phyloP scores from a whole-genome alignment of 148 eudicot species.

The Dysphania ambrosioides region DNA sequence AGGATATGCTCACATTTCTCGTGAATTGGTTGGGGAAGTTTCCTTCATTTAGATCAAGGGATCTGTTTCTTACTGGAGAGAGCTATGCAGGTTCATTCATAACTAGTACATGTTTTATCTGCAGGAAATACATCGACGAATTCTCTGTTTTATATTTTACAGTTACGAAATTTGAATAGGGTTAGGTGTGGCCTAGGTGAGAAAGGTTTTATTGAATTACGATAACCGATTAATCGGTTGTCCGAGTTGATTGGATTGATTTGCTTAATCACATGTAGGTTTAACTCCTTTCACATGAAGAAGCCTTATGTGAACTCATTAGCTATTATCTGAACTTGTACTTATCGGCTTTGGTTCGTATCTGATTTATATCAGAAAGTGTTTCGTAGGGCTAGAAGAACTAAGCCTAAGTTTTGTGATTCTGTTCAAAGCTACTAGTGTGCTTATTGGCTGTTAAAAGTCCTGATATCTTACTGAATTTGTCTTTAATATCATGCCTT shows the following conservation, averaged over 20 bases:
- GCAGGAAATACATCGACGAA: background rate
- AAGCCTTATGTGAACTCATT: too few species aligned
- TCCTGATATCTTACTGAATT: too few species aligned
- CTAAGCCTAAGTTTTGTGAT: background rate
- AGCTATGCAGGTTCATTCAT: conserved; percentile 83
- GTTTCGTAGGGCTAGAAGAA: too few species aligned
- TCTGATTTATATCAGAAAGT: too few species aligned
- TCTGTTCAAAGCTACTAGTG: background rate
- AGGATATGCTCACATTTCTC: conserved; percentile 76
- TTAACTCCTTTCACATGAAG: too few species aligned
- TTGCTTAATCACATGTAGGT: too few species aligned
- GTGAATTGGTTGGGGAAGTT: conserved; percentile 75
- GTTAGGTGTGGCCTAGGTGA: too few species aligned
- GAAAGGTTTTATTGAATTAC: background rate
- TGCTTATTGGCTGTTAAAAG: too few species aligned
- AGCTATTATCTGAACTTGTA: background rate
- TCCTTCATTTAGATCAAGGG: conserved; percentile 61
- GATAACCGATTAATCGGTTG: background rate
- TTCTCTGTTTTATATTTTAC: background rate
- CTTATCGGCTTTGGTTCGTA: too few species aligned
- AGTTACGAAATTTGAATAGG: background rate
- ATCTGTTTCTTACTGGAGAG: conserved; percentile 85
- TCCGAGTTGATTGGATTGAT: background rate
- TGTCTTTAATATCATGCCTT: too few species aligned
- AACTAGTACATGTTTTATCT: background rate